A percentile compares a stretch with the other conserved stretches of the same genome.
phyloP scores from a whole-genome alignment of 805 yeast species.

The Yamadazyma phyllophila region DNA sequence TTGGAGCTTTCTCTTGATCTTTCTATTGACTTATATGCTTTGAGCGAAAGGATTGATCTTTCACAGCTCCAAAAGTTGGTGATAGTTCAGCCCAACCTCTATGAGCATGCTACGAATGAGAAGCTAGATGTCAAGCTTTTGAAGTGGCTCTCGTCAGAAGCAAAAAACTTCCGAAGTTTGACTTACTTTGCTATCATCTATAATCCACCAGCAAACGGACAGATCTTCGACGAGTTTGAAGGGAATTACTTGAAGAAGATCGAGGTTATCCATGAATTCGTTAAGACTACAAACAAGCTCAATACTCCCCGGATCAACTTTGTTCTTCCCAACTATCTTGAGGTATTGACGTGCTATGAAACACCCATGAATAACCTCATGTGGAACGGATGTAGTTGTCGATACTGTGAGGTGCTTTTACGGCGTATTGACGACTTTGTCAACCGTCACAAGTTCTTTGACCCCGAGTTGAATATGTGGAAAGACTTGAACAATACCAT shows the following conservation, averaged over 20 bases:
- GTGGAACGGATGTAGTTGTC: constrained; percentile 78
- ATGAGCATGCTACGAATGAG: constrained; percentile 26
- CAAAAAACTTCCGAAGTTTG: constrained; percentile 17
- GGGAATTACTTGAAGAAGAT: constrained; percentile 68
- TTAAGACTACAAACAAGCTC: constrained; percentile 4
- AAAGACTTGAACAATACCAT: constrained; percentile 62
- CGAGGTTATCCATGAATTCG: constrained; percentile 41
- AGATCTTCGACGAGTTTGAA: constrained; percentile 63
- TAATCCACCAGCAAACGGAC: constrained; percentile 56
- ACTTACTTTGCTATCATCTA: constrained; percentile 53
- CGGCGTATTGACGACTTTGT: constrained; percentile 57
- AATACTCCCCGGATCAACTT: constrained; percentile 32
- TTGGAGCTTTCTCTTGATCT: constrained; percentile 4
- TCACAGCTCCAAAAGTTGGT: constrained; percentile 9
- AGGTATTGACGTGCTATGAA: constrained; percentile 65
- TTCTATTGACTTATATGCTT: neutral
- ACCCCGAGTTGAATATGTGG: constrained; percentile 41
- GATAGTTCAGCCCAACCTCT: constrained; percentile 7
- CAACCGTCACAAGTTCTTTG: constrained; percentile 62
- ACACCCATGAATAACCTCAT: constrained; percentile 64
- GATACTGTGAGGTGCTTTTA: constrained; percentile 49
- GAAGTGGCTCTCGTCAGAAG: constrained; percentile 1
- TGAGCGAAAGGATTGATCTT: constrained; percentile 1
- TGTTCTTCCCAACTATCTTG: constrained; percentile 58
- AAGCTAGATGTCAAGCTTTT: constrained; percentile 45